These are phyloP conservation scores for Scorias spongiosa DNA, from an alignment of 2,329 filamentous ascomycete genomes.

Conservation along the genomic window DNA sequence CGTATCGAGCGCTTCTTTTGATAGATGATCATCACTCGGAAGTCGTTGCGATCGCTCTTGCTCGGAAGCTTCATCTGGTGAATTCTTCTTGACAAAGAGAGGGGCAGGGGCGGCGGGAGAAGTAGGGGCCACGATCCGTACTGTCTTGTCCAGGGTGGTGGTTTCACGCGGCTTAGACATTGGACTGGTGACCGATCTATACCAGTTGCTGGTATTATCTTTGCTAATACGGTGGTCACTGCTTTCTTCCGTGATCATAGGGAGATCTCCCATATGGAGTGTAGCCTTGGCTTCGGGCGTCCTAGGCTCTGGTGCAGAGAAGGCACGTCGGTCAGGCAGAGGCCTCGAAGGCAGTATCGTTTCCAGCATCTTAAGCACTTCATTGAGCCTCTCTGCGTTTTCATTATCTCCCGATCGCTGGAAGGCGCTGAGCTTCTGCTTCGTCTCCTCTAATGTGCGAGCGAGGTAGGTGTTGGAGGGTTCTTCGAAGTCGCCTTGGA, in stretches of 20 bases:
- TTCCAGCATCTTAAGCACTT: constrained; percentile 37
- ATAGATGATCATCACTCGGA: too few relatives aligned
- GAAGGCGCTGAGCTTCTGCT: constrained; percentile 38
- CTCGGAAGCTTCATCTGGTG: not conserved
- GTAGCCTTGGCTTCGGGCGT: constrained; percentile 14
- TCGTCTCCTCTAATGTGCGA: constrained; percentile 42
- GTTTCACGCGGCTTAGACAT: constrained; percentile 4
- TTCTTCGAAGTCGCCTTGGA: constrained; percentile 30
- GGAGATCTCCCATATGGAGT: constrained; percentile 20
- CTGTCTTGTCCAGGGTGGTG: constrained; percentile 26
- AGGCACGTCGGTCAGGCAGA: constrained; percentile 22
- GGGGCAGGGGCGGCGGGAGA: constrained; percentile 36
- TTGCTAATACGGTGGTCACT: constrained; percentile 14
- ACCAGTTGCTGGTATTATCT: constrained; percentile 22
- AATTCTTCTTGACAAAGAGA: constrained; percentile 39
- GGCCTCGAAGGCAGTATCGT: constrained; percentile 17
- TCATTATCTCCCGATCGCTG: constrained; percentile 32
- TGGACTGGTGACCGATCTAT: constrained; percentile 28
- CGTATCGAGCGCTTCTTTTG: too few relatives aligned
- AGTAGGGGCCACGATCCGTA: constrained; percentile 41
- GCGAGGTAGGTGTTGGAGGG: constrained; percentile 38
- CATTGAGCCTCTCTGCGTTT: constrained; percentile 37
- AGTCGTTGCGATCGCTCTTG: too few relatives aligned
- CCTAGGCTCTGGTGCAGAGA: constrained; percentile 30
- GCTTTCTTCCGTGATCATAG: constrained; percentile 38